Evolutionary conservation across 495 filamentous ascomycete species (phyloP).

Genomic region (Sordaria brevicollis): DNA sequence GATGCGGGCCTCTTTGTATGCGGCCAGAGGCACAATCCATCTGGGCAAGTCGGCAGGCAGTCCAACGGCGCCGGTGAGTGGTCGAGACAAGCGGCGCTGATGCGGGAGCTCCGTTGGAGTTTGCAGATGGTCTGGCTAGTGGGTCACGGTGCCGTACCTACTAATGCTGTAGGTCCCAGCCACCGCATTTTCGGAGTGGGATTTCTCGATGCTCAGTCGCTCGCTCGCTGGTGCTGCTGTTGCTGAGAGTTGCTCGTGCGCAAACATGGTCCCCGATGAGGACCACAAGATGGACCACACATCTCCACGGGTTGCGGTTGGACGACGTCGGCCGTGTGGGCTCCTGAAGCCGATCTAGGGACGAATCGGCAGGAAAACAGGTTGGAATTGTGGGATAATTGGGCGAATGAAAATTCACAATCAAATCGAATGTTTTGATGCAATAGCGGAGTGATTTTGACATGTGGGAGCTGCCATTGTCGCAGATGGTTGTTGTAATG

Average conservation of each 20-base stretch:
- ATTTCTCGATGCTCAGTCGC: neutral
- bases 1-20: slow-evolving; percentile 27
- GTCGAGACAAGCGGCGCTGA: slow-evolving; percentile 10
- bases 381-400: neutral
- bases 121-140: slow-evolving; percentile 2
- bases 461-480: neutral
- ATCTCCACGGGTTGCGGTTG: neutral
- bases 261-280: neutral
- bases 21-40: slow-evolving; percentile 23
- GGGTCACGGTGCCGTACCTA: slow-evolving; percentile 14
- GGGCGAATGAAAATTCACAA: neutral
- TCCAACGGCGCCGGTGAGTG: slow-evolving; percentile 12
- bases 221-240: too few relatives aligned
- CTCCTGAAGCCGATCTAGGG: neutral
- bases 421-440: neutral
- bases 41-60: slow-evolving; percentile 10
- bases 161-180: slow-evolving; percentile 14
- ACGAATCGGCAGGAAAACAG: neutral
- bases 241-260: neutral
- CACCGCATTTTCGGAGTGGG: slow-evolving; percentile 23
- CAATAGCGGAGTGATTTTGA: neutral
- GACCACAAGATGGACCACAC: neutral
- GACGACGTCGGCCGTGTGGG: neutral
- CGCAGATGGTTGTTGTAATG: neutral
- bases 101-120: slow-evolving; percentile 14